Base-by-base conservation (phyloP, 179 eudicot species). In the Pouteria campechiana region DNA sequence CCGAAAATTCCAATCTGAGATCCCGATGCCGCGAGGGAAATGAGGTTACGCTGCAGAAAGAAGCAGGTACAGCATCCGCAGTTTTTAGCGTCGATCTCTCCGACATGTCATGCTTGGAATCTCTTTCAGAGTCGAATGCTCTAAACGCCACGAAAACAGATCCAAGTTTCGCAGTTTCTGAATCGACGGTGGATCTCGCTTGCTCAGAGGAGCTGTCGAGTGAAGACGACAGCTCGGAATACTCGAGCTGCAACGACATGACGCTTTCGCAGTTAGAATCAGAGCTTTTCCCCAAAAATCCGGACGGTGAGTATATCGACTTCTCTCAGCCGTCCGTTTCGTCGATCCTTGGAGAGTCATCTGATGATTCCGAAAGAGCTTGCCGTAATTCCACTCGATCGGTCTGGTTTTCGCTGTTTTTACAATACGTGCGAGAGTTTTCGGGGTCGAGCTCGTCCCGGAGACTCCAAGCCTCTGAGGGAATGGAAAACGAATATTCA, bases 361-460 rank as follows among this genome's bases (percentile, higher is more conserved):
- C 87, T 92, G n/a, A n/a, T n/a, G n/a, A n/a, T 48, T 92, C 96
- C 0, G 92, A 79, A 63, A 62, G 60, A 31, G 81, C 92, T 5
- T 22, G 15, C 7, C 73, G 64, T n/a, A 84, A 82, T 30, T 50
- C 50, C 2, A 42, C 37, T 60, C 71, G 79, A 15, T 77, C 96
- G 14, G 84, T 80, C 27, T 62, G 79, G 17, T 83, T 58, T 48
- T 67, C 79, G 32, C 68, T 79, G 52, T 72, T 82, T 58, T 56
- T 65, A 38, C 70, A 69, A 39, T 74, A 64, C 31, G 6, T 56
- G 30, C 64, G 67, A 14, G 71, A 79, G 64, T 83, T 92, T 54
- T 61, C 32, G 35, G 46, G 29, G 41, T 59, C 78, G 7, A 65
- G 59, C 33, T 58, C 61, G 20, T 7, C 55, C 35, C 19, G 32